Evolutionary conservation across 2,329 filamentous ascomycete genomes (phyloP).

Genomic region (Penicillium sp.): DNA sequence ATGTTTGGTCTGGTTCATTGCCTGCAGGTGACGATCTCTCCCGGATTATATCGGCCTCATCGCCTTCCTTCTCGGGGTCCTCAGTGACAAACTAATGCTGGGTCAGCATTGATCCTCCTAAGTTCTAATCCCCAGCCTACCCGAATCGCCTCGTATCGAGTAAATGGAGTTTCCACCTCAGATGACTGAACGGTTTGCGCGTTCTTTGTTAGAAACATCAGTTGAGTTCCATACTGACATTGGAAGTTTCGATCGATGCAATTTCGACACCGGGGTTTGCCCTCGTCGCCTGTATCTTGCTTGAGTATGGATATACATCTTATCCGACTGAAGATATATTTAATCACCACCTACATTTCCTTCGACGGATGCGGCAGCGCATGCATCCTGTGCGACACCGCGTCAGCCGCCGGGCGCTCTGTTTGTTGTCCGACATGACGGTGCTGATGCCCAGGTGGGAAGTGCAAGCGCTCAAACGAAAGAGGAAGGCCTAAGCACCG

Average conservation of each 20-base stretch:
- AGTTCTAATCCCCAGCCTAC: slow-evolving; percentile 7
- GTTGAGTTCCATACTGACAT: slow-evolving; percentile 50
- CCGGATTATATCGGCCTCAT: background rate
- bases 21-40: background rate
- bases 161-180: slow-evolving; percentile 9
- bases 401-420: slow-evolving; percentile 13
- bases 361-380: slow-evolving; percentile 50
- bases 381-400: slow-evolving; percentile 47
- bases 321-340: background rate
- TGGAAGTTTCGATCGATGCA: slow-evolving; percentile 49
- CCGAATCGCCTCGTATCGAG: slow-evolving; percentile 22
- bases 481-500: slow-evolving; percentile 20
- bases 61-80: slow-evolving; percentile 13
- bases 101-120: background rate
- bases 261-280: slow-evolving; percentile 51
- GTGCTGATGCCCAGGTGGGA: background rate
- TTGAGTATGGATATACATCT: background rate
- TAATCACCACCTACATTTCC: slow-evolving; percentile 45
- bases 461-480: slow-evolving; percentile 1
- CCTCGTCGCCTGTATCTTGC: slow-evolving; percentile 49
- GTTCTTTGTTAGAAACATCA: slow-evolving; percentile 53
- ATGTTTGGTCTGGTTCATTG: background rate
- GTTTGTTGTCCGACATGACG: slow-evolving; percentile 12
- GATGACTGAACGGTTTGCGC: slow-evolving; percentile 39
- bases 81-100: slow-evolving; percentile 28